Evolutionary conservation across 768 basidiomycete genomes (phyloP).

Genomic region (Leccinellum albellum): DNA sequence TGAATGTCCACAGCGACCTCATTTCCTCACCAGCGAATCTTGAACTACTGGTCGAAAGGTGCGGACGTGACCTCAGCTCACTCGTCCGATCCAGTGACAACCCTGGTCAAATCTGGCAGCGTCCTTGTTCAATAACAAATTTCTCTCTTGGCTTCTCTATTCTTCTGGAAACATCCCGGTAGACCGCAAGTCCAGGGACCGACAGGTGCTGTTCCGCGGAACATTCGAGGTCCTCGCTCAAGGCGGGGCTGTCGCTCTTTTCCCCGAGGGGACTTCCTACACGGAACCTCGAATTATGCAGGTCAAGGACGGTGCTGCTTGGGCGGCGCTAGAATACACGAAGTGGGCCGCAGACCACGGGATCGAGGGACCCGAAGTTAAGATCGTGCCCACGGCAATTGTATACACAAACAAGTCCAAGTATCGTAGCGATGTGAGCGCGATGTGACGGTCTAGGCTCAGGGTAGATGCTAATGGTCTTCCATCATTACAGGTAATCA

Average conservation of each 20-base stretch:
- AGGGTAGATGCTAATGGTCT: constrained; percentile 11
- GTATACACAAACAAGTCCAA: constrained; percentile 96
- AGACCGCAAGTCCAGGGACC: constrained; percentile 91
- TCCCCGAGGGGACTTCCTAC: constrained; percentile 92
- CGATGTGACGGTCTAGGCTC: constrained; percentile 24
- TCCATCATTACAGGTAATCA: constrained; percentile 50
- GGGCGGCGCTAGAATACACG: constrained; percentile 91
- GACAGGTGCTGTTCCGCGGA: constrained; percentile 80
- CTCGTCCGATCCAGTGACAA: constrained; percentile 9
- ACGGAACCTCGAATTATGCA: constrained; percentile 93
- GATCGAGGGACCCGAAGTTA: constrained; percentile 41
- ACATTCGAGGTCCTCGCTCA: constrained; percentile 81
- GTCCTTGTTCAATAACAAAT: constrained; percentile 76
- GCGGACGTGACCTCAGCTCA: constrained; percentile 16
- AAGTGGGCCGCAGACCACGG: constrained; percentile 68
- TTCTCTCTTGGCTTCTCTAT: constrained; percentile 66
- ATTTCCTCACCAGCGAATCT: constrained; percentile 75
- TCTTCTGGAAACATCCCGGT: constrained; percentile 98
- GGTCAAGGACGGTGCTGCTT: constrained; percentile 89
- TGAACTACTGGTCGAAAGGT: constrained; percentile 97
- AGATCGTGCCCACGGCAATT: constrained; percentile 80
- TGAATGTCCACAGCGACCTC: constrained; percentile 54
- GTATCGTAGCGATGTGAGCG: constrained; percentile 82
- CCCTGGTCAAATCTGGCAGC: constrained; percentile 38
- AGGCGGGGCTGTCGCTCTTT: constrained; percentile 86